Conservation (phyloP, 441 rosid genomes). For the Brassica hybrid region DNA sequence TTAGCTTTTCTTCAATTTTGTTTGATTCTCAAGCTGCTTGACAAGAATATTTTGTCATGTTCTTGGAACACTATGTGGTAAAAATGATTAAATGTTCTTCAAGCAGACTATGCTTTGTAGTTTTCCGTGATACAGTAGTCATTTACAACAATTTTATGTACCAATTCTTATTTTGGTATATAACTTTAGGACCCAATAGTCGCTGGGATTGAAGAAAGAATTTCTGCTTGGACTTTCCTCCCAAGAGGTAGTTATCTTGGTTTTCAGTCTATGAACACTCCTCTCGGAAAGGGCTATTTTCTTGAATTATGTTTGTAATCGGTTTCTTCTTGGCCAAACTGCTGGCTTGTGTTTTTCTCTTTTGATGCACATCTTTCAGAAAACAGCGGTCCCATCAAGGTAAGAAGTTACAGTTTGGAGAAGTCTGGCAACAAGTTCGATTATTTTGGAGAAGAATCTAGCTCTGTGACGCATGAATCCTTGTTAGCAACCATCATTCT, state of each 20-base stretch:
- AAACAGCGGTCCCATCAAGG: conserved; percentile 58
- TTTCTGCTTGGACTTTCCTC: conserved; percentile 90
- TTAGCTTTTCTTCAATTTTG: no score
- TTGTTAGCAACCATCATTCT: conserved; percentile 71
- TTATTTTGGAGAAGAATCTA: conserved; percentile 59
- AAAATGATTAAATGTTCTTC: no score
- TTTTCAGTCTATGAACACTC: not conserved
- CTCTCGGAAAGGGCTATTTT: conserved; percentile 5
- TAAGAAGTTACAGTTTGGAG: conserved; percentile 62
- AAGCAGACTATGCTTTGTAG: no score
- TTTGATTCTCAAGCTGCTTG: no score
- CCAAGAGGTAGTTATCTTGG: conserved; percentile 61
- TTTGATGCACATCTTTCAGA: conserved; percentile 46
- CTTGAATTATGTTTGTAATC: conserved; percentile 17
- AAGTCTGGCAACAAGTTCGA: conserved; percentile 47
- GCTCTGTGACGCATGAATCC: conserved; percentile 43
- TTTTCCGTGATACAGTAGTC: no score
- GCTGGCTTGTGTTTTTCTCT: conserved; percentile 13
- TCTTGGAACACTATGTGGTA: no score
- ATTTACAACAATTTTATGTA: conserved; percentile 34
- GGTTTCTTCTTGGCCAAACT: conserved; percentile 3
- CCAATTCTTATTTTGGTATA: conserved; percentile 31
- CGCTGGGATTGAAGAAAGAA: conserved; percentile 72
- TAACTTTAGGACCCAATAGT: conserved; percentile 62
- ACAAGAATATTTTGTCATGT: no score